These are phyloP conservation scores for Cordyceps javanica DNA, from an alignment of 2,329 filamentous ascomycete species.

Conservation along the genomic window DNA sequence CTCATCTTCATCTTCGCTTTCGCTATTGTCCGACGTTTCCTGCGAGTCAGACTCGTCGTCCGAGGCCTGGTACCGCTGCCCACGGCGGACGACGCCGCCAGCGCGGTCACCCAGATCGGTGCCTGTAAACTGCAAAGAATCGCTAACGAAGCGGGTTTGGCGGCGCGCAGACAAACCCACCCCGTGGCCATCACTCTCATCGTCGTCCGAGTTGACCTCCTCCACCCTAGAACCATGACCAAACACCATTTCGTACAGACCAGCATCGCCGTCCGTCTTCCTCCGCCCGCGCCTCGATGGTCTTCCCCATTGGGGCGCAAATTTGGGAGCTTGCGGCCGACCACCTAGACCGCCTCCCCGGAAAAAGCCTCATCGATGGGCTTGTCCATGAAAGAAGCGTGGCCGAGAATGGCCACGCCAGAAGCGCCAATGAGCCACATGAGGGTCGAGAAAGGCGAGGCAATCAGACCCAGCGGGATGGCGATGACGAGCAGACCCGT, in stretches of 20 bases:
- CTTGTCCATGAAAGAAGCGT: constrained; percentile 95
- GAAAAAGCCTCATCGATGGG: constrained; percentile 99
- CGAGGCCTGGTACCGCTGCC: constrained; percentile 29
- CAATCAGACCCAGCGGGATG: constrained; percentile 77
- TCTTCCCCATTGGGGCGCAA: constrained; percentile 98
- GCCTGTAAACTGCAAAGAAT: constrained; percentile 56
- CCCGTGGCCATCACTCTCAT: constrained; percentile 49
- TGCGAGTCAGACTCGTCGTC: constrained; percentile 30
- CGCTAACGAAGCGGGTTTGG: constrained; percentile 49
- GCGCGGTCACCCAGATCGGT: constrained; percentile 45
- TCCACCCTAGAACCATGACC: constrained; percentile 44
- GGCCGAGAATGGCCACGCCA: constrained; percentile 88
- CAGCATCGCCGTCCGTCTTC: constrained; percentile 46
- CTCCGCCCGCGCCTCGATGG: constrained; percentile 82
- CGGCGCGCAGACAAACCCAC: constrained; percentile 41
- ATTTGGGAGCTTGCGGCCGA: constrained; percentile 99
- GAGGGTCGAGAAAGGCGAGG: constrained; percentile 76
- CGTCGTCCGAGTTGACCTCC: constrained; percentile 58
- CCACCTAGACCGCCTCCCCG: constrained; percentile 99
- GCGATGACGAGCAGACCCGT: constrained; percentile 77
- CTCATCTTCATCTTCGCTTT: constrained; percentile 36
- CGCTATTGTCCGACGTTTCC: constrained; percentile 19
- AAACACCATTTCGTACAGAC: constrained; percentile 32
- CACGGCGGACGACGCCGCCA: constrained; percentile 33
- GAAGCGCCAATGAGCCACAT: constrained; percentile 96